Evolutionary conservation across 2,329 filamentous ascomycete species (phyloP), one percentile per base, ranked within the genome.

Genomic region (Teratosphaeria viscida): DNA sequence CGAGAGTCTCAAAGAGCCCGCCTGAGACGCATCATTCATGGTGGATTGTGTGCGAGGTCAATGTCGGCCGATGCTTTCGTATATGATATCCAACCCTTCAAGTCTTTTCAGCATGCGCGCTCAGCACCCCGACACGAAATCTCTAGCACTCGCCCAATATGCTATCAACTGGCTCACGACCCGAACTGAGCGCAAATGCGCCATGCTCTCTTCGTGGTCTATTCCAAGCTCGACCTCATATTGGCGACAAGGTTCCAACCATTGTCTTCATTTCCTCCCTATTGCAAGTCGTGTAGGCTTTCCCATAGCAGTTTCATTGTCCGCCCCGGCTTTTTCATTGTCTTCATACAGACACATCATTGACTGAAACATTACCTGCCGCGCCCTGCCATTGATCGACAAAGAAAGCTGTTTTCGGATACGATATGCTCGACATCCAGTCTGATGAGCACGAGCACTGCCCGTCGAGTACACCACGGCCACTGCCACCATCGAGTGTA

Each of bases 1-100:
- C 12, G 60, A 62, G 35, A 62, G 59, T 34, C 34, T 62, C 5
- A 60, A 60, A 53, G 60, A 61, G 53, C 60, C 60, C 8, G 57
- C 60, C 7, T 61, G 43, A 49, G 14, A 49, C 6, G 37, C 37
- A 39, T 16, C 11, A 4, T 11, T 5, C 2, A 47, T 5, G 1
- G 5, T 39, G 6, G 12, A 16, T 3, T 12, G 3, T 39, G 3
- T 39, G 35, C 5, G 8, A 16, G 10, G n/a, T 16, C 14, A 49
- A 19, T n/a, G 43, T 16, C 19, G 14, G 14, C n/a, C 23, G 23
- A 23, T 23, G 23, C 23, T 23, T 49, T 49, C n/a, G 5, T 49
- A 49, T n/a, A 49, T 49, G 43, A n/a, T 49, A 49, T 16, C 43
- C 43, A 19, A 16, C 5, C n/a, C n/a, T 49, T n/a, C n/a, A 16